Base-by-base conservation (phyloP, 345 rosid species). In the Brassica rapa region DNA sequence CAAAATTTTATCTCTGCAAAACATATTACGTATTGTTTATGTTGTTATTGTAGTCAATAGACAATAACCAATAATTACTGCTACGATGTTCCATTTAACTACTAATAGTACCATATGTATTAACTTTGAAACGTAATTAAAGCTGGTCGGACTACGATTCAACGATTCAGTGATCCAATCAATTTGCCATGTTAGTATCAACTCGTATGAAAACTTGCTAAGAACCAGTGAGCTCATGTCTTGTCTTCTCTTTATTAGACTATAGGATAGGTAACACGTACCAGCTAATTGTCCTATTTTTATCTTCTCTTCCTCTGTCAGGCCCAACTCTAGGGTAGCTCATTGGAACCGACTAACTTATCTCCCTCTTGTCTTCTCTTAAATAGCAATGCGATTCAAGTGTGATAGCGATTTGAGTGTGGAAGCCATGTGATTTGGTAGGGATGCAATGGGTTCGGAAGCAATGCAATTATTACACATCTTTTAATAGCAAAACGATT, bases 31-130 rank as follows among this genome's bases (percentile, higher is more conserved):
- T 32, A 41, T 11, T 67, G 4, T 55, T 27, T 41, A 35, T 39
- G 25, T 15, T 66, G 68, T 19, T 75, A 39, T 51, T 24, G 27
- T 55, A 55, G 60, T 2, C 56, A 24, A 53, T 55, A 55, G 60
- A 1, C 56, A 24, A 53, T 70, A 60, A 2, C 32, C 70, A 73
- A 68, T 68, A 76, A 68, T 60, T 41, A 27, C 15, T 27, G 35
- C 61, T 67, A 16, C 11, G 6, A 10, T 41, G 73, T 53, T 67
- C n/a, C 6, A 39, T 5, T n/a, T n/a, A 27, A 27, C 33, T 41
- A 75, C 46, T 3, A 27, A 12, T 51, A 23, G 12, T 53, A 49
- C 78, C 41, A 14, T 37, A 49, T 62, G 66, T 63, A 35, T 51
- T 1, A 59, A 11, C 37, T 73, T 12, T 63, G 6, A 12, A 19